Evolutionary conservation across 257 asterid species (phyloP).

Genomic region (Scutellaria galericulata): DNA sequence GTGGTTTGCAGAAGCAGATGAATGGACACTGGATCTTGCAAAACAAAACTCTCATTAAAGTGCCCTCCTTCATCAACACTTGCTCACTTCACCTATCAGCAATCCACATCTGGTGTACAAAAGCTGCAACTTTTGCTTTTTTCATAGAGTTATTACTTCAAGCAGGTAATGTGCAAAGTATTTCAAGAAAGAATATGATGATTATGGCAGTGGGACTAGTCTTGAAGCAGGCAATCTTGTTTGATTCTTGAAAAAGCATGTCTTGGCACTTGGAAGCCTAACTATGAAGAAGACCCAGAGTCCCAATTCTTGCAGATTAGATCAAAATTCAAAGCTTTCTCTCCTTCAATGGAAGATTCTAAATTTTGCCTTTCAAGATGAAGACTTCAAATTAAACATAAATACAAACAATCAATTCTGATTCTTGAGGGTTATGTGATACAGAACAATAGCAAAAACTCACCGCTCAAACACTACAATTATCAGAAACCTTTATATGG

Average conservation of each 20-base stretch:
- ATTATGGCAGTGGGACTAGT: not conserved
- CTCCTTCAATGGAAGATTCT: constrained; percentile 10
- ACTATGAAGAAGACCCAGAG: constrained; percentile 17
- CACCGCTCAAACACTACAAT: constrained; percentile 14
- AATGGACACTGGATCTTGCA: constrained; percentile 82
- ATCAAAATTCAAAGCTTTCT: constrained; percentile 19
- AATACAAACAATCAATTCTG: not conserved
- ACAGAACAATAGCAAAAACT: constrained; percentile 30
- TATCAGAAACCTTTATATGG: not conserved
- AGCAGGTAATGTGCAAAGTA: not conserved
- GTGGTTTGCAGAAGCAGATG: constrained; percentile 80
- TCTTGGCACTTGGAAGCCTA: constrained; percentile 21
- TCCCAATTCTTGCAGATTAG: constrained; percentile 28
- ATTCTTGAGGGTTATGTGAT: constrained; percentile 35
- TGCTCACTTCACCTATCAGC: not conserved
- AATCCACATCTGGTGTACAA: constrained; percentile 27
- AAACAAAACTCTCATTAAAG: constrained; percentile 80
- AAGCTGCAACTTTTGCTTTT: constrained; percentile 17
- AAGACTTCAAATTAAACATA: constrained; percentile 1
- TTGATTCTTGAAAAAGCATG: constrained; percentile 15
- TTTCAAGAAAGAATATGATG: constrained; percentile 30
- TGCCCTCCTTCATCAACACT: constrained; percentile 55
- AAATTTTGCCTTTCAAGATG: constrained; percentile 25
- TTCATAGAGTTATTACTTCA: not conserved
- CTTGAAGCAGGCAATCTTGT: not conserved